Percentiles rank a stretch among this genome's conserved stretches.
Conservation (phyloP, 805 yeast genomes). For the Wickerhamomyces strasburgensis region DNA sequence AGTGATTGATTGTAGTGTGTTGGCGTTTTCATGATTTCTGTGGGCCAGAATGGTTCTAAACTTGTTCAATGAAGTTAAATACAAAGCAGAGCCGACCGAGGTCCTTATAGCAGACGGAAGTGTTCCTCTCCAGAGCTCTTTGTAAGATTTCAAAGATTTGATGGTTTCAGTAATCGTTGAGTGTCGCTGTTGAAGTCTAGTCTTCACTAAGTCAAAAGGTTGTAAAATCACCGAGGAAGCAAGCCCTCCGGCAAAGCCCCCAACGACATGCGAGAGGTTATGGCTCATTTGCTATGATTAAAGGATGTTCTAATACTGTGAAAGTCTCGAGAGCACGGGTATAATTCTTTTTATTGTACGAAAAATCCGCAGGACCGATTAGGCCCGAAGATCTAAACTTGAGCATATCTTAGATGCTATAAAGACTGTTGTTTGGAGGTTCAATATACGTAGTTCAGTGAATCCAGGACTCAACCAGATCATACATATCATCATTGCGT, state of each 20-base stretch:
- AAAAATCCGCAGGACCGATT: too few relatives aligned
- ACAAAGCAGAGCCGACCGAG: slow-evolving; percentile 85
- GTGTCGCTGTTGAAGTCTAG: slow-evolving; percentile 68
- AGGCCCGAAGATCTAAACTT: too few relatives aligned
- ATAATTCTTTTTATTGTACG: too few relatives aligned
- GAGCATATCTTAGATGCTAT: too few relatives aligned
- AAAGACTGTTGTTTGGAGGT: too few relatives aligned
- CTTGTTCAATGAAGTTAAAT: slow-evolving; percentile 65
- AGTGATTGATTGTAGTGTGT: slow-evolving; percentile 1
- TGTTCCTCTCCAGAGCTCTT: slow-evolving; percentile 87
- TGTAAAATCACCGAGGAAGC: slow-evolving; percentile 76
- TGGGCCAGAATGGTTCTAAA: slow-evolving; percentile 49
- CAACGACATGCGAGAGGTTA: slow-evolving; percentile 55
- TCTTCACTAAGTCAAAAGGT: slow-evolving; percentile 85
- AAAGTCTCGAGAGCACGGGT: too few relatives aligned
- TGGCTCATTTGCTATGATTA: slow-evolving; percentile 17
- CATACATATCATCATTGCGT: too few relatives aligned
- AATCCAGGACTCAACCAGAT: too few relatives aligned
- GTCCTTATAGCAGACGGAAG: slow-evolving; percentile 87
- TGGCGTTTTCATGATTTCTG: slow-evolving; percentile 8
- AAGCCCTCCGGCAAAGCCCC: slow-evolving; percentile 85
- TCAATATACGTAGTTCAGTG: too few relatives aligned
- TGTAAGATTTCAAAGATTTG: slow-evolving; percentile 34
- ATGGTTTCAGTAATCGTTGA: slow-evolving; percentile 30
- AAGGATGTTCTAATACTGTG: too few relatives aligned